Percentiles rank a stretch among this genome's conserved stretches.
Conservation (phyloP, 371 early-diverging fungal species). For the Mucor saturninus region DNA sequence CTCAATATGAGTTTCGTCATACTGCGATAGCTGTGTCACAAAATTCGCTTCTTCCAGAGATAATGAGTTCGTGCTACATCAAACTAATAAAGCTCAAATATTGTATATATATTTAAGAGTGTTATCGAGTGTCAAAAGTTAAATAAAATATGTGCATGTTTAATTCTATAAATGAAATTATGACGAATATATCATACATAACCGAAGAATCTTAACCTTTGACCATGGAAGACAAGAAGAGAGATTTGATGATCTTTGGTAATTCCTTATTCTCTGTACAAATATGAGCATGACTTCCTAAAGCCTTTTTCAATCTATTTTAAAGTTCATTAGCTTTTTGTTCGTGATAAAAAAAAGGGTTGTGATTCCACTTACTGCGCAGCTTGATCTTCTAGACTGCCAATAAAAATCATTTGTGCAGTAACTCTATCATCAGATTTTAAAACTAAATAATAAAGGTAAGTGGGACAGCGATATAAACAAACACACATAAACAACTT, state of each 20-base stretch:
- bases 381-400: slow-evolving; percentile 68
- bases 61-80: too few species aligned
- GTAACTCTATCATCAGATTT: slow-evolving; percentile 73
- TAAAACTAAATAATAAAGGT: slow-evolving; percentile 44
- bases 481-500: slow-evolving; percentile 22
- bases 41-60: too few species aligned
- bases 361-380: slow-evolving; percentile 53
- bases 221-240: slow-evolving; percentile 77
- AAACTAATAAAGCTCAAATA: too few species aligned
- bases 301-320: slow-evolving; percentile 61
- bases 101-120: too few species aligned
- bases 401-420: slow-evolving; percentile 77
- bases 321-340: background rate
- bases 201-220: slow-evolving; percentile 34
- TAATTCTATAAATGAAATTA: too few species aligned
- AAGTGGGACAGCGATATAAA: too few species aligned
- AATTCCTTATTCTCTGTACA: slow-evolving; percentile 80
- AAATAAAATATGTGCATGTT: too few species aligned
- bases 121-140: too few species aligned
- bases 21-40: too few species aligned
- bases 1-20: too few species aligned
- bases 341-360: background rate
- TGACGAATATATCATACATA: too few species aligned
- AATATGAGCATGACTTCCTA: slow-evolving; percentile 70
- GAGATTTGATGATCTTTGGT: slow-evolving; percentile 80